Base-by-base conservation (phyloP, 2,329 filamentous ascomycete genomes). In the Didymella arachidicola region DNA sequence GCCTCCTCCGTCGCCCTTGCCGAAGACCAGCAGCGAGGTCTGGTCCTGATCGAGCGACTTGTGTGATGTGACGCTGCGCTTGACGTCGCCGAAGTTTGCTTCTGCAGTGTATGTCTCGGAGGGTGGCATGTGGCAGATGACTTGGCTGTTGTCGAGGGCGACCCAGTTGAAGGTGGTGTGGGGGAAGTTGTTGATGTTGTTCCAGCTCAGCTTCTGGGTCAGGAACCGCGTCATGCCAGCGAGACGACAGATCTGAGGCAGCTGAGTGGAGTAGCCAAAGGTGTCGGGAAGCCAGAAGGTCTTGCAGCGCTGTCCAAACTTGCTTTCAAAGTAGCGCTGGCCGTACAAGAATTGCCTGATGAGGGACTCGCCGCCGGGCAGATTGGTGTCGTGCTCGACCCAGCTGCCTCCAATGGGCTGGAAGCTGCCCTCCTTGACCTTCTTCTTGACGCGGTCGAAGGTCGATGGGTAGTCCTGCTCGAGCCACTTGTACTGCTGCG, bases 101-200 rank as follows among this genome's bases (percentile, higher is more conserved):
- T 93, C 89, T 2, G 95, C 91, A 5, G 94, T 98, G 77, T 99
- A 98, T 0, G 95, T 98, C 79, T 99, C 93, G 2, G 92, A 87
- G 1, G 95, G 95, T 3, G 93, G 88, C 95, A 99, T 99, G 73
- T 99, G 95, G 77, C 94, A 98, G 62, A 99, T 87, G 65, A 99
- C 95, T 73, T 98, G 95, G 72, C 91, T 96, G 57, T 95, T 94
- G 76, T 99, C 95, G 14, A 97, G 86, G 12, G 93, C 87, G 30
- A 99, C 93, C 95, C 95, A 99, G 78, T 97, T 97, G 83, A 99
- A 99, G 0, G 95, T 98, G 6, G 95, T 98, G 74, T 98, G 95
- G 0, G 95, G 95, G 80, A 98, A 99, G 73, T 91, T 96, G 80
- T 98, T 98, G 84, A 98, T 98, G 76, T 98, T 98, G 82, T 98